Evolutionary conservation across 805 yeast species (phyloP).

Genomic region (Sugiyamaella lignohabitans): DNA sequence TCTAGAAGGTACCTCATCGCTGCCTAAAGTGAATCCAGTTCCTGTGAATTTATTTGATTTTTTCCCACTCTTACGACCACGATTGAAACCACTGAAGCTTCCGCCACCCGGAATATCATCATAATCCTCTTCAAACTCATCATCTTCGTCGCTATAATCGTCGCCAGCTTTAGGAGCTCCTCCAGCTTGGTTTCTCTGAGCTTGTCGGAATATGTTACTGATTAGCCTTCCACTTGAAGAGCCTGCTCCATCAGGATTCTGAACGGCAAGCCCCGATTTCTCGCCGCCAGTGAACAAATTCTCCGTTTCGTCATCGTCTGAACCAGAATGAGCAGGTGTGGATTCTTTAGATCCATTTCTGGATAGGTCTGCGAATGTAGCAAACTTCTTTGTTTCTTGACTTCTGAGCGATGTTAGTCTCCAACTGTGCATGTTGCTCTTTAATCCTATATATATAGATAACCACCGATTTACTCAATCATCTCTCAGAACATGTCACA

Average conservation of each 20-base stretch:
- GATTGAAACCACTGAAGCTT: background rate
- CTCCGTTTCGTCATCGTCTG: constrained; percentile 31
- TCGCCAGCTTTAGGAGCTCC: background rate
- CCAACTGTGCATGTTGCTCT: background rate
- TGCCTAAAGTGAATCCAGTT: constrained; percentile 32
- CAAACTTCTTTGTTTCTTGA: constrained; percentile 18
- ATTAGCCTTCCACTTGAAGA: constrained; percentile 23
- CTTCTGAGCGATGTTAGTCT: constrained; percentile 1
- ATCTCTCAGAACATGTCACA: background rate
- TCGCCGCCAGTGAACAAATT: constrained; percentile 55
- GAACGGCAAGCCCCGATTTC: constrained; percentile 69
- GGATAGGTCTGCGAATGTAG: constrained; percentile 29
- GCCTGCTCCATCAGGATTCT: constrained; percentile 46
- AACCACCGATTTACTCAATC: background rate
- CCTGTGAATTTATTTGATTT: constrained; percentile 23
- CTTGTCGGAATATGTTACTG: constrained; percentile 32
- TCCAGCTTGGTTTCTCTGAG: constrained; percentile 19
- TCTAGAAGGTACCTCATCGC: constrained; percentile 23
- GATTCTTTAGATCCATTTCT: constrained; percentile 24
- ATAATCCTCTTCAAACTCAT: constrained; percentile 15
- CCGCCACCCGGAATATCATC: background rate
- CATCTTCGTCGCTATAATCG: constrained; percentile 19
- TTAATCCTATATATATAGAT: background rate
- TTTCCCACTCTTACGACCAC: constrained; percentile 6
- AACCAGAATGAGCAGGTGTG: constrained; percentile 30